phyloP scores from a whole-genome alignment of 179 eudicot genomes.

The Pouteria campechiana region DNA sequence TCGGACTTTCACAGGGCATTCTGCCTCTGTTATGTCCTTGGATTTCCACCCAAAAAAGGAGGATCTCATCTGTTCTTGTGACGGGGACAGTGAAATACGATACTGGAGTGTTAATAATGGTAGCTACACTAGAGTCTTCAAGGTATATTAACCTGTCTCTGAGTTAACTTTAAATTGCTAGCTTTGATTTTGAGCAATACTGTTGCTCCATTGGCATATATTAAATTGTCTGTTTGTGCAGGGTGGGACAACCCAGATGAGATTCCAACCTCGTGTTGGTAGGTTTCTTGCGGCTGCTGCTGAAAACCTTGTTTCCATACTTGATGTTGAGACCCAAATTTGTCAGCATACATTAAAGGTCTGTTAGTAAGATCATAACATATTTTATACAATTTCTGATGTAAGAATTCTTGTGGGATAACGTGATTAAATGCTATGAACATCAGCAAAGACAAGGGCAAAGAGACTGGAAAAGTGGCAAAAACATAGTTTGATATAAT shows the following conservation, averaged over 20 bases:
- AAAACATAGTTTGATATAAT: too few relatives aligned
- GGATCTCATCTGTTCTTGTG: conserved; percentile 83
- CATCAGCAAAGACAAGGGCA: too few relatives aligned
- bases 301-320: conserved; percentile 73
- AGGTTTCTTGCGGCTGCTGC: conserved; percentile 91
- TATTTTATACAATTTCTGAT: too few relatives aligned
- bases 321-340: conserved; percentile 82
- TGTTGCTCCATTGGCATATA: neutral
- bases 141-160: conserved; percentile 29
- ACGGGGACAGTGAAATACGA: conserved; percentile 82
- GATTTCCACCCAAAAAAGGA: conserved; percentile 89
- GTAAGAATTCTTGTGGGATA: too few relatives aligned
- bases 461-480: too few relatives aligned
- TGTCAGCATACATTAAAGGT: conserved; percentile 71
- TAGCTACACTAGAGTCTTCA: conserved; percentile 56
- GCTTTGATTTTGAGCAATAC: neutral
- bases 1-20: conserved; percentile 80
- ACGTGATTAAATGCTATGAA: too few relatives aligned
- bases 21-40: conserved; percentile 64
- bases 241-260: conserved; percentile 76
- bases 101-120: conserved; percentile 84
- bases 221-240: conserved; percentile 10
- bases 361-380: too few relatives aligned
- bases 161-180: neutral
- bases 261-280: conserved; percentile 95